phyloP scores from a whole-genome alignment of 2,329 filamentous ascomycete genomes.

The Lachnellula suecica region DNA sequence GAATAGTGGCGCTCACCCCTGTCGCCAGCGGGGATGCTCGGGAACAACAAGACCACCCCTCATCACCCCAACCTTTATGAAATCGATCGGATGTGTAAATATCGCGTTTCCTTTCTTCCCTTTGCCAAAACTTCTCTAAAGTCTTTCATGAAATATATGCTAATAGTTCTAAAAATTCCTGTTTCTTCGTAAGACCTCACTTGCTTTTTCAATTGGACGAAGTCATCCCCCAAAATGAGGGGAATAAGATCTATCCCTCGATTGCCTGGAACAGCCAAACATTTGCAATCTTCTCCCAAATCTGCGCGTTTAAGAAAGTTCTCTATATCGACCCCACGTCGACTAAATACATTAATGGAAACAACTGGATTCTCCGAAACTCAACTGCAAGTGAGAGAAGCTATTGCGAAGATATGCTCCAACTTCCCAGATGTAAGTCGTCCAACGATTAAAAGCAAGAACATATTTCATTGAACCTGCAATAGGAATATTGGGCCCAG shows the following conservation, averaged over 20 bases:
- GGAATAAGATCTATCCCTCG: slow-evolving; percentile 3
- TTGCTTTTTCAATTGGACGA: background rate
- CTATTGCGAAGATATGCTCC: slow-evolving; percentile 66
- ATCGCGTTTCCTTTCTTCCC: slow-evolving; percentile 9
- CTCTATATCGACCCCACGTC: slow-evolving; percentile 16
- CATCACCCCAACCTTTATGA: background rate
- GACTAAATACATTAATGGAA: slow-evolving; percentile 59
- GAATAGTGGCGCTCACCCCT: background rate
- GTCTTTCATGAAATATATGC: too few species aligned
- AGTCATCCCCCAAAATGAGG: background rate
- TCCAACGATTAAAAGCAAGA: background rate
- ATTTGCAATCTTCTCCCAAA: slow-evolving; percentile 1
- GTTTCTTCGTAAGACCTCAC: too few species aligned
- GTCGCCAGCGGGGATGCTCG: slow-evolving; percentile 9
- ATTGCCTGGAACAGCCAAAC: slow-evolving; percentile 5
- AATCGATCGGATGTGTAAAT: background rate
- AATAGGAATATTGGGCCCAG: slow-evolving; percentile 68
- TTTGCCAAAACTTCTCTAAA: too few species aligned
- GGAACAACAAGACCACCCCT: slow-evolving; percentile 11
- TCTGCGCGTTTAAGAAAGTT: slow-evolving; percentile 14
- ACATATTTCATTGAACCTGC: background rate
- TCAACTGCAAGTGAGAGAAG: slow-evolving; percentile 71
- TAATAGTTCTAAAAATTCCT: too few species aligned
- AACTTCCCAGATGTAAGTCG: slow-evolving; percentile 60
- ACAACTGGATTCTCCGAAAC: slow-evolving; percentile 70